These are phyloP conservation scores for Tuber indicum DNA, from an alignment of 495 filamentous ascomycete genomes.

Conservation along the genomic window DNA sequence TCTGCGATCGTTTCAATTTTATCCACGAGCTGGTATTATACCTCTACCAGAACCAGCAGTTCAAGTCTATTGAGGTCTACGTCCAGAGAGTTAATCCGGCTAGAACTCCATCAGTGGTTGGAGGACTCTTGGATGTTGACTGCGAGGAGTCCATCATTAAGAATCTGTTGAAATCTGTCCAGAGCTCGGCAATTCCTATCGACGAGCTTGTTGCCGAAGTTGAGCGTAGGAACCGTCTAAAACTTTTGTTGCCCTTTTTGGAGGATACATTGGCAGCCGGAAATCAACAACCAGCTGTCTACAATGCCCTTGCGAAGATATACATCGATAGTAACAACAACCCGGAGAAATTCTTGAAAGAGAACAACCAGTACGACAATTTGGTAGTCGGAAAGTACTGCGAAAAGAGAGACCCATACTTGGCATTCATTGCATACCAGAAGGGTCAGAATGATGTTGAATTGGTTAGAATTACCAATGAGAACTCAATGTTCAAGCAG, in stretches of 20 bases:
- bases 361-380: conserved; percentile 96
- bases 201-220: conserved; percentile 94
- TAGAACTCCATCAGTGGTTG: conserved; percentile 89
- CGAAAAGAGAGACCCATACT: conserved; percentile 95
- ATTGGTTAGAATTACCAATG: conserved; percentile 94
- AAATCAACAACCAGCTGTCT: conserved; percentile 96
- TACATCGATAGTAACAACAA: conserved; percentile 99
- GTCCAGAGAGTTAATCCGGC: conserved; percentile 97
- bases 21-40: conserved; percentile 95
- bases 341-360: conserved; percentile 95
- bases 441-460: conserved; percentile 98
- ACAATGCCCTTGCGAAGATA: conserved; percentile 98
- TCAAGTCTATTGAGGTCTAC: conserved; percentile 98
- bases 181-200: conserved; percentile 79
- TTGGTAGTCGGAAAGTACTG: conserved; percentile 95
- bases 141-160: conserved; percentile 96
- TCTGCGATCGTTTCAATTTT: conserved; percentile 97
- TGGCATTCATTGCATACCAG: conserved; percentile 89
- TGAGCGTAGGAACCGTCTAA: conserved; percentile 88
- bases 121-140: conserved; percentile 92
- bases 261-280: conserved; percentile 84
- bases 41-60: conserved; percentile 98
- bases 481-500: conserved; percentile 97
- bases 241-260: conserved; percentile 92
- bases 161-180: conserved; percentile 79